Base-by-base conservation (phyloP, 176 grass and related monocot species). In the Ananas comosus region DNA sequence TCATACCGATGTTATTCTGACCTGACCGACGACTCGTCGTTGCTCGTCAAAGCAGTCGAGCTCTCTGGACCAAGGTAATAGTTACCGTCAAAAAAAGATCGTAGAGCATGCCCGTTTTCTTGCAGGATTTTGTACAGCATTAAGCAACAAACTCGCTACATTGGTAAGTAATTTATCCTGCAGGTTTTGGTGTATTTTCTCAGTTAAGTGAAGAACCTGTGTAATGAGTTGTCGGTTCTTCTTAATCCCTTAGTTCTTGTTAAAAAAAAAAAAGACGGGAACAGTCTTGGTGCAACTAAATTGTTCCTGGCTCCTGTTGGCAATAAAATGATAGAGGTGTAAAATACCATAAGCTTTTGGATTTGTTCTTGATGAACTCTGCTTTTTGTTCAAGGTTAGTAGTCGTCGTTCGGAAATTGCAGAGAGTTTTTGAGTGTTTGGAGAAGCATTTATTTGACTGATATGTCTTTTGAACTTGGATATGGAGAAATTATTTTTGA, bases 11-110 rank as follows among this genome's bases (percentile, higher is more conserved):
- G 90, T 70, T 99, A 84, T 58, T 99, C 90, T 1, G 87, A 91
- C 68, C 78, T 86, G 24, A 91, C 85, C 12, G 90, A 99, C 27
- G 95, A 99, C 70, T 99, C 90, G 0, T 99, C 90, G 0, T 71
- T 99, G 51, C 77, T 99, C 63, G 90, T 94, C 69, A 87, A 94
- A 83, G 95, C 90, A 0, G 87, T 99, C 27, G 89, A 99, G 70
- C 87, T 99, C 51, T 99, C 95, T 13, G 95, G 90, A 1, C 95
- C 95, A 47, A 93, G 95, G 70, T 99, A 79, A 99, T 22, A 66
- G 47, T 11, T 48, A 63, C 22, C 48, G 72, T 19, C 19, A 66
- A 57, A 64, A 12, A 65, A 22, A 42, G 63, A 70, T 51, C 17
- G 27, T 7, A 64, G 53, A 72, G 72, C 51, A 79, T 71, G 65